Percentiles rank a stretch among this genome's conserved stretches.
Conservation (phyloP, 192 early-diverging fungal species). For the Podochytrium sp. region DNA sequence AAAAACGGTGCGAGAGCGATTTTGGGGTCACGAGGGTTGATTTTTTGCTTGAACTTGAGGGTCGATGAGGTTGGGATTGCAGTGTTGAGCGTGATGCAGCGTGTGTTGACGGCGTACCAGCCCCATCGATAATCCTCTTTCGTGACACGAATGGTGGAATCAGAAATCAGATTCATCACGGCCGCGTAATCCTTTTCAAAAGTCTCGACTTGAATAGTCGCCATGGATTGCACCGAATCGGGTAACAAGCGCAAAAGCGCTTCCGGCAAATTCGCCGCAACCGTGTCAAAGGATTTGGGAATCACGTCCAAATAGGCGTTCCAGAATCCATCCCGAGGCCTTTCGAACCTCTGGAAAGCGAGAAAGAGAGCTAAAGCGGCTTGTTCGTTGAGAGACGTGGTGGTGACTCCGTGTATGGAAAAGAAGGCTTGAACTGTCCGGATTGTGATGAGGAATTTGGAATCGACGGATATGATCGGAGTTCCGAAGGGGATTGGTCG, state of each 20-base stretch:
- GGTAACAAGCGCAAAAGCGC: conserved; percentile 8
- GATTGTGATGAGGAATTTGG: conserved; percentile 25
- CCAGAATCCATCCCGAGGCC: not conserved
- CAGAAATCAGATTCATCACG: not conserved
- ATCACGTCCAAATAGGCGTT: conserved; percentile 24
- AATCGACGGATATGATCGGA: conserved; percentile 5
- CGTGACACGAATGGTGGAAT: not conserved
- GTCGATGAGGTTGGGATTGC: not conserved
- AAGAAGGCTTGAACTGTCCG: not conserved
- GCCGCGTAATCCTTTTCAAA: conserved; percentile 7
- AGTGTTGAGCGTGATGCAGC: conserved; percentile 41
- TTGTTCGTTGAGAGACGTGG: conserved; percentile 7
- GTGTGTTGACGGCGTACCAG: conserved; percentile 44
- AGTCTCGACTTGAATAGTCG: not conserved
- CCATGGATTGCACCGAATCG: not conserved
- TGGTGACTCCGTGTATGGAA: not conserved
- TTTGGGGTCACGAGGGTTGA: not conserved
- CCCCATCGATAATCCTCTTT: conserved; percentile 31
- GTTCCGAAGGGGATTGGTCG: conserved; percentile 1
- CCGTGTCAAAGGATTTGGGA: conserved; percentile 24
- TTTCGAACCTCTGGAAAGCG: not conserved
- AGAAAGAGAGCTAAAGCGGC: conserved; percentile 21
- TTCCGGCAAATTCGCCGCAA: conserved; percentile 18
- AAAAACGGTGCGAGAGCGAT: conserved; percentile 44
- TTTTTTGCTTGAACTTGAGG: not conserved